Base-by-base conservation (phyloP, 1,139 yeast species). In the Geotrichum fermentans region DNA sequence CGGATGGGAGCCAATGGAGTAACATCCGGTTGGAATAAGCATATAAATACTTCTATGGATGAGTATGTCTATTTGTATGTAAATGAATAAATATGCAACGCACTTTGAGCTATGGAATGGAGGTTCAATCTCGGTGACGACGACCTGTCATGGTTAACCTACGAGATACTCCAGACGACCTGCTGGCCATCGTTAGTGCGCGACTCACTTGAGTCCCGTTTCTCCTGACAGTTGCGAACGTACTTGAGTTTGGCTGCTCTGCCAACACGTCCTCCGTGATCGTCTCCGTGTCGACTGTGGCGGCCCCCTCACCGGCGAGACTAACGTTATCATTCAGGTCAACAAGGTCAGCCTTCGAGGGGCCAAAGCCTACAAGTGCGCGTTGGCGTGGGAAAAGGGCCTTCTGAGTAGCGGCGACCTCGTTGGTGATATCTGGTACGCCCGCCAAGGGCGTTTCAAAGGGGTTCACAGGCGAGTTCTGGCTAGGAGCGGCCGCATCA, bases 1-100 rank as follows among this genome's bases (percentile, higher is more conserved):
- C 43, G 49, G 46, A 1, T 50, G 53, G 53, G 53, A 50, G 43
- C 49, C 50, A 21, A n/a, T 43, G 14, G n/a, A n/a, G n/a, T n/a
- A n/a, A n/a, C n/a, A n/a, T n/a, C n/a, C n/a, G n/a, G n/a, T n/a
- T n/a, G n/a, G 45, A 45, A 45, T 21, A 7, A 32, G 17, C 6
- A 7, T 32, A 32, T 10, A 13, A 28, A 10, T 28, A 28, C 8
- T 28, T 28, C 13, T 28, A 10, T 3, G 28, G 10, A 24, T 24
- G 10, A 24, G 10, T 24, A 24, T 24, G 6, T 24, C 6, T 24
- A 24, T 6, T 6, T 24, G 28, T 24, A 24, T 24, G 28, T 6
- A 24, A 24, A 24, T 6, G 10, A 24, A 24, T 6, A 24, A 24
- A 24, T 6, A n/a, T n/a, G n/a, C n/a, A n/a, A n/a, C n/a, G 13